phyloP scores from a whole-genome alignment of 2,329 filamentous ascomycete species.

The Phoma herbarum region DNA sequence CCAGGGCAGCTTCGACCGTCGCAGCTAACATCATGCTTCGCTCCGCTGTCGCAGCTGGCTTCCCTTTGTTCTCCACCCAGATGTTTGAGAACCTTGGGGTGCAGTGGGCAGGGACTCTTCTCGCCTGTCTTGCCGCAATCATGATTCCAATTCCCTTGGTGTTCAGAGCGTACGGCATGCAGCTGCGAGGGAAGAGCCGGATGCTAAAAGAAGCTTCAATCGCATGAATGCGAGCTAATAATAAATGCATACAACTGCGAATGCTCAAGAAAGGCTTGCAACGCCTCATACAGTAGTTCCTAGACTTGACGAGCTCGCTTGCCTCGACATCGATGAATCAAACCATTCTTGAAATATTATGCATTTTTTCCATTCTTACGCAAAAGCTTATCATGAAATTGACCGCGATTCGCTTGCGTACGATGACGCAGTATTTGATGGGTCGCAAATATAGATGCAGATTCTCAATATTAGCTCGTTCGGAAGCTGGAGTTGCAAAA shows the following conservation, averaged over 20 bases:
- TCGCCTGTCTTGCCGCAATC: slow-evolving; percentile 1
- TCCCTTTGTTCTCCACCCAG: slow-evolving; percentile 5
- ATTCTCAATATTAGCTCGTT: too few species aligned
- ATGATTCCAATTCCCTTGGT: slow-evolving; percentile 11
- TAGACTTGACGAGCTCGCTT: too few species aligned
- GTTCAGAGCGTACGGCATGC: slow-evolving; percentile 1
- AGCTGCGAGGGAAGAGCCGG: not conserved
- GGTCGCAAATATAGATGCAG: too few species aligned
- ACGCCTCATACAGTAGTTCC: too few species aligned
- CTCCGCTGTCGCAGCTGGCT: slow-evolving; percentile 6
- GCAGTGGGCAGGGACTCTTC: slow-evolving; percentile 10
- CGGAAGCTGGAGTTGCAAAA: too few species aligned
- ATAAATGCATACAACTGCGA: not conserved
- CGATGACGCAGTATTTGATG: too few species aligned
- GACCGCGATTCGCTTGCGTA: too few species aligned
- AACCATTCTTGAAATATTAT: too few species aligned
- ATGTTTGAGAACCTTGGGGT: slow-evolving; percentile 9
- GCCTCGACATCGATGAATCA: too few species aligned
- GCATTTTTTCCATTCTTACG: too few species aligned
- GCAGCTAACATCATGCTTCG: slow-evolving; percentile 13
- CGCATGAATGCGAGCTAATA: not conserved
- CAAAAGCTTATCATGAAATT: too few species aligned
- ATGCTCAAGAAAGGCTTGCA: not conserved
- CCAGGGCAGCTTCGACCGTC: slow-evolving; percentile 7
- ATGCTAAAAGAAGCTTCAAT: not conserved